Percentiles rank a stretch among this genome's conserved stretches.
Evolutionary conservation across 352 stramenopile species (phyloP).

Genomic region (Globisporangium middletonii): DNA sequence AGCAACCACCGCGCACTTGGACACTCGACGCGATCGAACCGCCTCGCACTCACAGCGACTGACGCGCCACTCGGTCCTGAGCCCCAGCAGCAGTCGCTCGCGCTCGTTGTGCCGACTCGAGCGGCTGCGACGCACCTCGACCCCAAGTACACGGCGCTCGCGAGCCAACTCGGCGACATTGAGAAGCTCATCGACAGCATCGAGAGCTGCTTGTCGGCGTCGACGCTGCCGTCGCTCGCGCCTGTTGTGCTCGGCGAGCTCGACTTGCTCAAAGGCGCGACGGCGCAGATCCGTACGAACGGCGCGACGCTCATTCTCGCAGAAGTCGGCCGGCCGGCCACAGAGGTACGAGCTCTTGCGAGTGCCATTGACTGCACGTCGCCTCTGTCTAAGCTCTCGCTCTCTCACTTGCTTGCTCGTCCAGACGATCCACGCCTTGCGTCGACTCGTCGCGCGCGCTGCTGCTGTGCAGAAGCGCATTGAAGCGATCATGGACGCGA

Average conservation of each 20-base stretch:
- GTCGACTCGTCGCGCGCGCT: conserved; percentile 45
- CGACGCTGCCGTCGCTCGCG: conserved; percentile 37
- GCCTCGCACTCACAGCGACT: conserved; percentile 20
- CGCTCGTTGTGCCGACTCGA: conserved; percentile 13
- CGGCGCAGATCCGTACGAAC: conserved; percentile 61
- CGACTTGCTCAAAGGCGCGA: conserved; percentile 46
- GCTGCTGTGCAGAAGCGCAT: conserved; percentile 48
- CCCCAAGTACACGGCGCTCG: conserved; percentile 29
- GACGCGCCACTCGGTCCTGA: not conserved
- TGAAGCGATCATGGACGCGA: conserved; percentile 24
- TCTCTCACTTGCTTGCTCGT: not conserved
- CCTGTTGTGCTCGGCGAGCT: conserved; percentile 39
- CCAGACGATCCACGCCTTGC: conserved; percentile 34
- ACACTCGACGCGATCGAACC: not conserved
- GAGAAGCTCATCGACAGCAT: conserved; percentile 57
- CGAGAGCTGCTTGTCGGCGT: conserved; percentile 28
- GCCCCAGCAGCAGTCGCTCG: conserved; percentile 4
- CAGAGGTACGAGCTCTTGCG: conserved; percentile 19
- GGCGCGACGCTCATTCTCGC: conserved; percentile 56
- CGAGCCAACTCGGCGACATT: conserved; percentile 47
- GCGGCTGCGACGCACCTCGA: conserved; percentile 8
- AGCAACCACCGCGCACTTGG: conserved; percentile 10
- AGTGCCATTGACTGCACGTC: not conserved
- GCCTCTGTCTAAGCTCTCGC: too few relatives aligned
- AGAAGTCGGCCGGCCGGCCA: conserved; percentile 36